phyloP scores from a whole-genome alignment of 805 yeast genomes.

The Wickerhamiella bombiphila region DNA sequence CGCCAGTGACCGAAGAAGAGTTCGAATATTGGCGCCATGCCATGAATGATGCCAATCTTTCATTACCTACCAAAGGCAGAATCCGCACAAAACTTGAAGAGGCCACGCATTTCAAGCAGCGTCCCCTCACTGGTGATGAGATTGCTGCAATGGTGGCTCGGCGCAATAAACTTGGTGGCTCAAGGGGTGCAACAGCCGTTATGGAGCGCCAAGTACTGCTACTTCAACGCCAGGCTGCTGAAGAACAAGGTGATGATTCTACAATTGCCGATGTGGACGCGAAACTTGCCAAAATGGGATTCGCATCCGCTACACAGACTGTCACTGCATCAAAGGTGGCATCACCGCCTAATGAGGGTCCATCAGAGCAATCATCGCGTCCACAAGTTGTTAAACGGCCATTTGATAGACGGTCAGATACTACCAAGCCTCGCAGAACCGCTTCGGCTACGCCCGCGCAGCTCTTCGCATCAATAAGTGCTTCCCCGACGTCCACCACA shows the following conservation, averaged over 20 bases:
- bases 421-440: too few relatives aligned
- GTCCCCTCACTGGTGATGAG: slow-evolving; percentile 52
- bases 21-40: slow-evolving; percentile 53
- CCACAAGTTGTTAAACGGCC: too few relatives aligned
- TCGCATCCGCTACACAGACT: too few relatives aligned
- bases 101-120: slow-evolving; percentile 46
- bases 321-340: too few relatives aligned
- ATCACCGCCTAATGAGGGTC: too few relatives aligned
- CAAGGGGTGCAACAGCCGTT: slow-evolving; percentile 61
- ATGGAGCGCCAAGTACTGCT: slow-evolving; percentile 54
- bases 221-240: slow-evolving; percentile 64
- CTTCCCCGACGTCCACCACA: too few relatives aligned
- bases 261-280: slow-evolving; percentile 23
- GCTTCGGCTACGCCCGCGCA: too few relatives aligned
- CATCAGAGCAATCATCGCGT: too few relatives aligned
- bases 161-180: slow-evolving; percentile 48
- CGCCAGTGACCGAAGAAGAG: slow-evolving; percentile 54
- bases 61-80: slow-evolving; percentile 48
- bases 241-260: slow-evolving; percentile 28
- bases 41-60: slow-evolving; percentile 40
- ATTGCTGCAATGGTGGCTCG: slow-evolving; percentile 64
- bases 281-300: slow-evolving; percentile 15
- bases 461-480: too few relatives aligned
- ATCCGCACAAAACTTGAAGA: slow-evolving; percentile 51
- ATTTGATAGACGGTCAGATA: too few relatives aligned